Base-by-base conservation (phyloP, 805 yeast species). In the Kodamaea kaohsiungensis region DNA sequence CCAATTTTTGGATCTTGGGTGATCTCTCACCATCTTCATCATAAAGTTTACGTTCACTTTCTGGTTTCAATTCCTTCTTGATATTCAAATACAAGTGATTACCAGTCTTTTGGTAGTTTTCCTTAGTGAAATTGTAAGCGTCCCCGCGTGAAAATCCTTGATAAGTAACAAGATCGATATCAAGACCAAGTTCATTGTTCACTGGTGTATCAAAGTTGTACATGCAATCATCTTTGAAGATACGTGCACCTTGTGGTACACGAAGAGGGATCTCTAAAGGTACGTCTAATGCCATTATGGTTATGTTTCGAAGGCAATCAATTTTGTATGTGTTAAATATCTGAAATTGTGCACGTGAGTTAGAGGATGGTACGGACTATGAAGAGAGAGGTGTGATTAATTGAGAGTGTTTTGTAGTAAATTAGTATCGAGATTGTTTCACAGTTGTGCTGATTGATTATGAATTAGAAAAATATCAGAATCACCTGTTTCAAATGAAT, bases 201-300 rank as follows among this genome's bases (percentile, higher is more conserved):
- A 73, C 79, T 39, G 89, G 82, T 0, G 89, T 84, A 56, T 86
- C 93, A 65, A 88, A 93, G 51, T 92, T 87, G 70, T 82, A 93
- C 73, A 88, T 88, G 66, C 98, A 92, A 60, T 91, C 97, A 72
- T 93, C 98, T 65, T 90, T 92, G 63, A 84, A 86, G 15, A 92
- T 83, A 2, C 78, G 62, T 40, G 67, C 55, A 19, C 60, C 54
- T 15, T 63, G 46, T 1, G 67, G 57, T 25, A 71, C 58, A 3
- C 49, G 38, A 25, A 55, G 19, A 5, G 71, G 67, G 25, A 72
- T 54, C 18, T 49, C 48, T 9, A 48, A 27, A 7, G 60, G 59
- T 19, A 59, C 52, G 46, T 58, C 59, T 19, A 54, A 43, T 15
- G 45, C 45, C 58, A 55, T 53, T 38, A 22, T 30, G 19, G 16